phyloP scores from a whole-genome alignment of 2,329 filamentous ascomycete genomes.

The Monascus ruber region DNA sequence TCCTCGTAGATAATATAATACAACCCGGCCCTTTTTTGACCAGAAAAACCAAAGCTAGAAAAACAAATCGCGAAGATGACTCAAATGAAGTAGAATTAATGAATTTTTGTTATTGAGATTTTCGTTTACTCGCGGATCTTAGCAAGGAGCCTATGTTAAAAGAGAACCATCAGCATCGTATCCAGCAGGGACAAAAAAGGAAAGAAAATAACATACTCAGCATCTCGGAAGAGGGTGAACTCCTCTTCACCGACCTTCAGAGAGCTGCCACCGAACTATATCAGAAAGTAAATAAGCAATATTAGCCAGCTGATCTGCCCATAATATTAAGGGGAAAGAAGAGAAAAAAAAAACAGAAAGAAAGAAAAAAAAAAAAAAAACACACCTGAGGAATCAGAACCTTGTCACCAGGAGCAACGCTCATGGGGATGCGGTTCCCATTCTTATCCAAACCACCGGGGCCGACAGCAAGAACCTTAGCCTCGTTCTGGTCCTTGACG shows the following conservation, averaged over 20 bases:
- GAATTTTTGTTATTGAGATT: not conserved
- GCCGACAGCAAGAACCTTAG: constrained; percentile 87
- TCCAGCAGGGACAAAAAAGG: not conserved
- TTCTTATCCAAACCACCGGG: constrained; percentile 80
- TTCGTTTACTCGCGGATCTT: constrained; percentile 90
- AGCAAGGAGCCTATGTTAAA: constrained; percentile 63
- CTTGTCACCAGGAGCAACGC: constrained; percentile 73
- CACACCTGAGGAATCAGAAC: constrained; percentile 90
- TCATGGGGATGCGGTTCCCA: constrained; percentile 75
- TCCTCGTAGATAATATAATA: no score
- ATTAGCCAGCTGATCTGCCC: constrained; percentile 10
- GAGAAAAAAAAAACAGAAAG: constrained; percentile 5
- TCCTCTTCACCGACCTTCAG: constrained; percentile 98
- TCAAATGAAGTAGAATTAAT: not conserved
- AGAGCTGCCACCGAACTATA: constrained; percentile 79
- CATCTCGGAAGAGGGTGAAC: constrained; percentile 90
- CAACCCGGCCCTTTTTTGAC: not conserved
- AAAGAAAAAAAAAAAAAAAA: constrained; percentile 6
- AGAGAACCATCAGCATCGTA: constrained; percentile 7
- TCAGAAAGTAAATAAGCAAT: not conserved
- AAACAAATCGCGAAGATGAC: not conserved
- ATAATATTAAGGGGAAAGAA: not conserved
- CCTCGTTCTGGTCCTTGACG: constrained; percentile 98
- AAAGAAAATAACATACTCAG: constrained; percentile 61
- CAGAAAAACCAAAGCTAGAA: not conserved